Base-by-base conservation (phyloP, 192 early-diverging fungal genomes). In the Backusella tuberculispora region DNA sequence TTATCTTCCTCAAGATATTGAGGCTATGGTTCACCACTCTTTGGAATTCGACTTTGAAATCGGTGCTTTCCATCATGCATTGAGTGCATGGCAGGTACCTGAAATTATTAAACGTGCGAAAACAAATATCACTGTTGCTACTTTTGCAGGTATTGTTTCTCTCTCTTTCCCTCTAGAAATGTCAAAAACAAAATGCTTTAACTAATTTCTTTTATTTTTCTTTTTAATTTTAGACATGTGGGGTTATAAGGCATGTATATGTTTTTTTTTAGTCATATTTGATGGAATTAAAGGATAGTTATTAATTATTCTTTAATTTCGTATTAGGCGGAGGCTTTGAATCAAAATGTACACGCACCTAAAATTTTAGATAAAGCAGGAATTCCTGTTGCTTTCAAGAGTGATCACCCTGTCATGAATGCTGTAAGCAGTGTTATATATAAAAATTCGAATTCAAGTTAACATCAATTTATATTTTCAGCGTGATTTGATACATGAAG, bases 361-460 rank as follows among this genome's bases (percentile, higher is more conserved):
- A 76, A 83, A 41, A 85, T 88, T 44, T 72, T 92, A 48, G 47
- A 76, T 15, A 76, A 88, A 15, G 86, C 85, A 8, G 90, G 90
- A 17, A 89, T 92, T 29, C 76, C 85, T 34, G 89, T 92, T 19
- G 86, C 87, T 2, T 90, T 85, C 74, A 92, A 92, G 77, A 84
- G 80, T 42, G 90, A 92, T 70, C 90, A 92, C 70, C 88, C 90
- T 1, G 87, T 92, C 17, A 70, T 87, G 41, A 90, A 90, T 75
- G 71, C 87, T 45, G 80, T 82, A 78, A 76, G 73, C 45, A n/a
- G 21, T 19, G 19, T 24, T 34, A 26, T 40, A 19, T 17, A 14
- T 40, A 66, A 1, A 12, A 14, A 37, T n/a, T 6, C 17, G 42
- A 37, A 0, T 45, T 63, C 1, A 14, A 21, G 37, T 66, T 74